Evolutionary conservation across 106 monocot genomes (phyloP).

Genomic region (Dendrobium catenatum): DNA sequence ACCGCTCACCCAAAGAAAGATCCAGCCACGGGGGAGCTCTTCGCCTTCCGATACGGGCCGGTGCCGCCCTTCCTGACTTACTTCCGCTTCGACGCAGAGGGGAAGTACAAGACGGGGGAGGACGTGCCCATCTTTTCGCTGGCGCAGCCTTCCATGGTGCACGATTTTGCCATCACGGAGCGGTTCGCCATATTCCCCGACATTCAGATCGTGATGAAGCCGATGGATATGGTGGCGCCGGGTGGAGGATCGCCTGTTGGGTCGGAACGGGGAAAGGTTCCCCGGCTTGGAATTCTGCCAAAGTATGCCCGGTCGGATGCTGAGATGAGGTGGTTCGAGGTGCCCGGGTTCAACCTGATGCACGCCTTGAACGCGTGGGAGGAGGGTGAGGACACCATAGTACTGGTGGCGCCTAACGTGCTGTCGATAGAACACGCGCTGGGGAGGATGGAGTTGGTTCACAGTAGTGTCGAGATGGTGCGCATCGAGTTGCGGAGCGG

Average conservation of each 20-base stretch:
- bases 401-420: slow-evolving; percentile 75
- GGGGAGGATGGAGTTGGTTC: slow-evolving; percentile 44
- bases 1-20: slow-evolving; percentile 71
- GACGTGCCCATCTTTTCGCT: slow-evolving; percentile 77
- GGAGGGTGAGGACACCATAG: slow-evolving; percentile 43
- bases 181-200: slow-evolving; percentile 56
- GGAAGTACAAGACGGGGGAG: slow-evolving; percentile 31
- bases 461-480: slow-evolving; percentile 70
- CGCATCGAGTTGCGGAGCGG: slow-evolving; percentile 48
- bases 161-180: slow-evolving; percentile 86
- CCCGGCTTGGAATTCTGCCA: slow-evolving; percentile 65
- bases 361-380: slow-evolving; percentile 88
- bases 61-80: slow-evolving; percentile 57
- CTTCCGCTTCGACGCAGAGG: slow-evolving; percentile 50
- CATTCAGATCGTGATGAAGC: slow-evolving; percentile 80
- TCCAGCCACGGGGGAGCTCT: slow-evolving; percentile 42
- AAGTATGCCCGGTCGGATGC: slow-evolving; percentile 54
- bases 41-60: slow-evolving; percentile 59
- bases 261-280: slow-evolving; percentile 45
- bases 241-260: slow-evolving; percentile 45
- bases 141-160: slow-evolving; percentile 51
- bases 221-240: slow-evolving; percentile 50
- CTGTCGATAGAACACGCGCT: slow-evolving; percentile 70
- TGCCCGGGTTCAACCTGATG: slow-evolving; percentile 78
- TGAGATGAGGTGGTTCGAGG: slow-evolving; percentile 83